Evolutionary conservation across 192 early-diverging fungal genomes (phyloP), one percentile per base, ranked within the genome.

Genomic region (Chytriomyces confervae): DNA sequence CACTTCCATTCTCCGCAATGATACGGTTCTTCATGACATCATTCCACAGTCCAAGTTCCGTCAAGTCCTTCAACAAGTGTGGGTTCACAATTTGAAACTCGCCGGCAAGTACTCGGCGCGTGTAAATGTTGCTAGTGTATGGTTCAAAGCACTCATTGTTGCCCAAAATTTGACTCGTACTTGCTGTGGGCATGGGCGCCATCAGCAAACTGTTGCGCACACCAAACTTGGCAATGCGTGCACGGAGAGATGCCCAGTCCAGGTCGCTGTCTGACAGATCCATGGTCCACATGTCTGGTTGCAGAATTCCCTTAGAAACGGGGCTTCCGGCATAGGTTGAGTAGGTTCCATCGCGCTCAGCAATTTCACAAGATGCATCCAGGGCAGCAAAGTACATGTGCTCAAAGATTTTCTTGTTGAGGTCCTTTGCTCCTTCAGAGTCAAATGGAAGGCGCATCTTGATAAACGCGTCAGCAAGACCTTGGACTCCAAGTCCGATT

Each of bases 41-140:
- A 83, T 94, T 91, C 96, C 97, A 99, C 50, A 99, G 79, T 20
- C 91, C 91, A 62, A 94, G 89, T 77, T 96, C 95, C 1, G 96
- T 96, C 61, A 99, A 86, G 63, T 99, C 97, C 80, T 95, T 95
- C 66, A 98, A 84, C 82, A 99, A 86, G 89, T 96, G 96, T 44
- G 92, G 96, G 82, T 99, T 99, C 63, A 97, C 97, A 53, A 99
- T 91, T 83, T 99, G 97, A 91, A 99, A 99, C 85, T 99, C 97
- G 46, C 97, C 97, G 27, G 95, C 92, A 61, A 99, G 82, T 0
- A 98, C 97, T 71, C 97, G 94, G 53, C 97, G 92, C 13, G 95
- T 96, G 86, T 99, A 99, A 62, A 99, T 91, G 85, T 99, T 99
- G 84, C 89, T 91, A 18, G 87, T 91, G 82, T 87, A 88, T 7